These are phyloP conservation scores for Cladophialophora immunda DNA, from an alignment of 2,329 filamentous ascomycete genomes.

Conservation along the genomic window DNA sequence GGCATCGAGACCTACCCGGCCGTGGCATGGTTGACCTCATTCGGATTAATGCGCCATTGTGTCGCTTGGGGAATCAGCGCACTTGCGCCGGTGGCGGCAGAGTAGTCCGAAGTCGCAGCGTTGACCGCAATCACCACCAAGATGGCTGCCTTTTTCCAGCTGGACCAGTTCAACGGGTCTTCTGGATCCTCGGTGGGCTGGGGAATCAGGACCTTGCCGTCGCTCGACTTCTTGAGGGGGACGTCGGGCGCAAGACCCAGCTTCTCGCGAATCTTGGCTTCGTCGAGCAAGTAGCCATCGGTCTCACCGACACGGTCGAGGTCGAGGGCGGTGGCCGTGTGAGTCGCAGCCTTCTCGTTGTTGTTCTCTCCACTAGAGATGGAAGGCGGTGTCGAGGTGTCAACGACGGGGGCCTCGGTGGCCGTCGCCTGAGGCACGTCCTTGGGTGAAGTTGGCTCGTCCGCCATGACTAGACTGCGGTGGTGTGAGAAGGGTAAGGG, in stretches of 20 bases:
- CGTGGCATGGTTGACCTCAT: constrained; percentile 61
- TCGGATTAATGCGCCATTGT: constrained; percentile 59
- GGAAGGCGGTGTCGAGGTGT: constrained; percentile 26
- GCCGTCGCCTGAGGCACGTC: constrained; percentile 8
- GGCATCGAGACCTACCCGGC: constrained; percentile 44
- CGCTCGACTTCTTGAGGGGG: constrained; percentile 47
- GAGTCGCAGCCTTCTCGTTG: constrained; percentile 23
- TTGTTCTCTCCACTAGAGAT: constrained; percentile 31
- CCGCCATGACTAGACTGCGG: constrained; percentile 5
- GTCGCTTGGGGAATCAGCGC: constrained; percentile 55
- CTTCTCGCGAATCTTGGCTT: constrained; percentile 34
- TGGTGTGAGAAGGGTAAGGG: neutral
- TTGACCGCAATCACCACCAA: constrained; percentile 59
- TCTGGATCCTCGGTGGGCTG: constrained; percentile 61
- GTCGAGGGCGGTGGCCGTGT: constrained; percentile 29
- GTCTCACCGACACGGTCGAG: constrained; percentile 41
- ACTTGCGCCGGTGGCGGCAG: constrained; percentile 56
- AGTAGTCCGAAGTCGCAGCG: constrained; percentile 61
- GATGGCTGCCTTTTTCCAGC: constrained; percentile 59
- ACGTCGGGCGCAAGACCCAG: constrained; percentile 39
- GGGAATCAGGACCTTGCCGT: constrained; percentile 61
- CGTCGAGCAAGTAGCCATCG: constrained; percentile 42
- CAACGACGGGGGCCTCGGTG: neutral
- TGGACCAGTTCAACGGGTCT: constrained; percentile 65
- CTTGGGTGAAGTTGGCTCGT: constrained; percentile 12